phyloP scores from a whole-genome alignment of 1,139 yeast genomes.

The Petasospora rhodanensis region DNA sequence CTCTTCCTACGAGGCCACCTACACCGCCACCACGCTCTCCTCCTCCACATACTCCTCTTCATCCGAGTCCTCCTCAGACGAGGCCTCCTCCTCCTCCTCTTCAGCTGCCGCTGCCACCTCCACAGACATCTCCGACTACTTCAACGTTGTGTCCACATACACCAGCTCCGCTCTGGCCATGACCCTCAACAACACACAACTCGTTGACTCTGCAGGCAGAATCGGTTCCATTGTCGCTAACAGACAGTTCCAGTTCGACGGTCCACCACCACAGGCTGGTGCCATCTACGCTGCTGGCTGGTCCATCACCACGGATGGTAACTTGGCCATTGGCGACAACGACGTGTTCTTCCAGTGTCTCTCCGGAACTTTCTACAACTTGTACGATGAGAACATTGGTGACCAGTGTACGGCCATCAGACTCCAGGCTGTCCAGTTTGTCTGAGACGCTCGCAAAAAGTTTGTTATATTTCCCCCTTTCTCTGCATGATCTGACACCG shows the following conservation, averaged over 20 bases:
- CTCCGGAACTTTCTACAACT: slow-evolving; percentile 76
- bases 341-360: slow-evolving; percentile 69
- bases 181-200: slow-evolving; percentile 46
- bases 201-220: slow-evolving; percentile 62
- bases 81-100: slow-evolving; percentile 3
- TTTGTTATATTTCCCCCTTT: too few species aligned
- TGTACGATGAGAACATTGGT: slow-evolving; percentile 65
- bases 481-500: too few species aligned
- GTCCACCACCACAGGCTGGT: slow-evolving; percentile 90
- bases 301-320: slow-evolving; percentile 60
- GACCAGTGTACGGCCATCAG: slow-evolving; percentile 60
- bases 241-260: slow-evolving; percentile 85
- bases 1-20: slow-evolving; percentile 30
- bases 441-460: too few species aligned
- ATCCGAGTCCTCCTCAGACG: slow-evolving; percentile 3
- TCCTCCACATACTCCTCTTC: slow-evolving; percentile 4
- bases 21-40: slow-evolving; percentile 31
- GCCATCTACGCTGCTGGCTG: slow-evolving; percentile 81
- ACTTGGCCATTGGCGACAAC: slow-evolving; percentile 61
- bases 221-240: slow-evolving; percentile 78
- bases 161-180: slow-evolving; percentile 47
- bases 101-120: slow-evolving; percentile 9
- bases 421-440: slow-evolving; percentile 46
- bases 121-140: slow-evolving; percentile 18
- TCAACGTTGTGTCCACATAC: slow-evolving; percentile 38